Base-by-base conservation (phyloP, 1,139 yeast genomes). In the Yarrowia galli region DNA sequence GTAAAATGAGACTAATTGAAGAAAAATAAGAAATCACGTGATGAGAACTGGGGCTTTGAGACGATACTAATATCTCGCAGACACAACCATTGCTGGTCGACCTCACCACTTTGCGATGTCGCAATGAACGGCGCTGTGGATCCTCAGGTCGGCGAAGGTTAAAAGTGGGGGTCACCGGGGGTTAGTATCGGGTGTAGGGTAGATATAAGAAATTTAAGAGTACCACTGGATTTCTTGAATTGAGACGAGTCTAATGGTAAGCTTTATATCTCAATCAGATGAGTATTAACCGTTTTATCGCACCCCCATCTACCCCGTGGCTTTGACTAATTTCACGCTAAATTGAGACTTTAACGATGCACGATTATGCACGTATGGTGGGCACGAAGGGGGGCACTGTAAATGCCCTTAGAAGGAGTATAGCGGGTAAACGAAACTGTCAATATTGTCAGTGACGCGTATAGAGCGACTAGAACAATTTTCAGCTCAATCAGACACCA, bases 111-210 rank as follows among this genome's bases (percentile, higher is more conserved):
- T 8, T 13, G 25, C 46, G 8, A 20, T 15, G 32, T 23, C 49
- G 49, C 49, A 45, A 23, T 45, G 35, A 51, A 51, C 58, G 58
- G 58, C 58, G 42, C 58, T 51, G 54, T 49, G 54, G 54, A 49
- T 49, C 38, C 54, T n/a, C 54, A 32, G 54, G 54, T 16, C 49
- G 22, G 35, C 12, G 32, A n/a, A 49, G 38, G 18, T 10, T 28
- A 49, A 18, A 18, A n/a, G 54, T 18, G 54, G 38, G 38, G 38
- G 38, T n/a, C 23, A 25, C 15, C 3, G 10, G 13, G 3, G n/a
- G 28, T 12, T 1, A 25, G n/a, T 1, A 16, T 23, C 5, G 0
- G 35, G n/a, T 16, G 13, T 10, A 10, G 35, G 8, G 2, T 3
- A 22, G n/a, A 7, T 15, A 23, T n/a, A 2, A 3, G 5, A 23